Evolutionary conservation across 345 rosid genomes (phyloP).

Genomic region (Combretum micranthum): DNA sequence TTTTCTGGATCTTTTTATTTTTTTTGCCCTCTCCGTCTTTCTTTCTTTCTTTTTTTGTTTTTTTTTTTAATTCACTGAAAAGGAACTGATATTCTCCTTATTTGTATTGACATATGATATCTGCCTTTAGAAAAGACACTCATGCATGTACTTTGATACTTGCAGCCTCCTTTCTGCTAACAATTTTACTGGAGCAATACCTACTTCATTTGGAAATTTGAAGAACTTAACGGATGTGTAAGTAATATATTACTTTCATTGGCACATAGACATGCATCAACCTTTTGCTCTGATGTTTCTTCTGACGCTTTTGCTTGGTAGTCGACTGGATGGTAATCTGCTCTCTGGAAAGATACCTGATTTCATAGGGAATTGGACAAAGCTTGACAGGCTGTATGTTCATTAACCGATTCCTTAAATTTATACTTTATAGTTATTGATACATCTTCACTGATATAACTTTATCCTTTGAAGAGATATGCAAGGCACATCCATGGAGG

Average conservation of each 20-base stretch:
- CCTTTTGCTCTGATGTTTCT: background rate
- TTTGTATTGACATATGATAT: too few relatives aligned
- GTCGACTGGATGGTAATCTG: slow-evolving; percentile 71
- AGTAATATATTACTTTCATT: slow-evolving; percentile 16
- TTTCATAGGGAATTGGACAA: slow-evolving; percentile 80
- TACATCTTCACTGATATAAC: background rate
- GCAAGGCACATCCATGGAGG: slow-evolving; percentile 83
- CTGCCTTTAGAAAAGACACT: too few relatives aligned
- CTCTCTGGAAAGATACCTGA: slow-evolving; percentile 73
- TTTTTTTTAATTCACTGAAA: too few relatives aligned
- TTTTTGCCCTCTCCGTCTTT: background rate
- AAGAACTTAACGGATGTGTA: slow-evolving; percentile 70
- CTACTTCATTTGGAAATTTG: slow-evolving; percentile 55
- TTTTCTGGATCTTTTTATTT: background rate
- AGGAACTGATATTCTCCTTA: too few relatives aligned
- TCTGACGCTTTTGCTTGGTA: slow-evolving; percentile 17
- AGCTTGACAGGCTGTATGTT: slow-evolving; percentile 51
- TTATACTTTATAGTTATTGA: background rate
- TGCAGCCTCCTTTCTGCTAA: slow-evolving; percentile 67
- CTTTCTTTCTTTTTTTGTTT: background rate
- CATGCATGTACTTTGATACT: too few relatives aligned
- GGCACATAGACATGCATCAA: background rate
- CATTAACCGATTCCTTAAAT: background rate
- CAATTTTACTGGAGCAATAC: slow-evolving; percentile 66
- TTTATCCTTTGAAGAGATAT: slow-evolving; percentile 39